A percentile compares a stretch with the other conserved stretches of the same genome.
These are phyloP conservation scores for Mucor circinelloides DNA, from an alignment of 371 early-diverging fungal genomes.

Conservation along the genomic window DNA sequence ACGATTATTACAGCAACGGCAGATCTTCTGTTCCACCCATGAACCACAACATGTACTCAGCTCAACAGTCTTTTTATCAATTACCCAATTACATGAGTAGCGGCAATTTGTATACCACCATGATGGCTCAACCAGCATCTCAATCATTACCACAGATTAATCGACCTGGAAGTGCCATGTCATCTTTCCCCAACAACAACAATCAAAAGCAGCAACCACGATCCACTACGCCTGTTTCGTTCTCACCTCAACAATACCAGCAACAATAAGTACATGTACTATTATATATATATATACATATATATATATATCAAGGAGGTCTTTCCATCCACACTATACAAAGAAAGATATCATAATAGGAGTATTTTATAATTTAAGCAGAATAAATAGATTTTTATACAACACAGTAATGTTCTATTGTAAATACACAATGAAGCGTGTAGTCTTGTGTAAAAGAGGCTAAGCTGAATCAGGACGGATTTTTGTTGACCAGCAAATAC, in stretches of 20 bases:
- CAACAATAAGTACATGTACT: not conserved
- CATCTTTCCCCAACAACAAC: not conserved
- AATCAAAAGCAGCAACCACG: not conserved
- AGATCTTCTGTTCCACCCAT: constrained; percentile 16
- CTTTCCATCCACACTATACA: not conserved
- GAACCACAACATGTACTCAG: not conserved
- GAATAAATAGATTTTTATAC: not conserved
- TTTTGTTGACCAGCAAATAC: not conserved
- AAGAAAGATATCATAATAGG: not conserved
- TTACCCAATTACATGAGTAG: not conserved
- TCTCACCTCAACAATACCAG: not conserved
- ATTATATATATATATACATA: not conserved
- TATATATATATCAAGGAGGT: not conserved
- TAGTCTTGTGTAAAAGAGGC: not conserved
- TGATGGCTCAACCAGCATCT: not conserved
- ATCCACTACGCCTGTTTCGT: not conserved
- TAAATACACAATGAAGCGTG: not conserved
- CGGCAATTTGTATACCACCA: not conserved
- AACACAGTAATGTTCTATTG: not conserved
- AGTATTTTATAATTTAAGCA: not conserved
- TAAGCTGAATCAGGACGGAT: not conserved
- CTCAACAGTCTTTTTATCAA: constrained; percentile 1
- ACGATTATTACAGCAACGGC: constrained; percentile 6
- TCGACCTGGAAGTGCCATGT: not conserved
- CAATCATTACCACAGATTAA: not conserved